Base-by-base conservation (phyloP, 768 basidiomycete species). In the Amanita exitialis region DNA sequence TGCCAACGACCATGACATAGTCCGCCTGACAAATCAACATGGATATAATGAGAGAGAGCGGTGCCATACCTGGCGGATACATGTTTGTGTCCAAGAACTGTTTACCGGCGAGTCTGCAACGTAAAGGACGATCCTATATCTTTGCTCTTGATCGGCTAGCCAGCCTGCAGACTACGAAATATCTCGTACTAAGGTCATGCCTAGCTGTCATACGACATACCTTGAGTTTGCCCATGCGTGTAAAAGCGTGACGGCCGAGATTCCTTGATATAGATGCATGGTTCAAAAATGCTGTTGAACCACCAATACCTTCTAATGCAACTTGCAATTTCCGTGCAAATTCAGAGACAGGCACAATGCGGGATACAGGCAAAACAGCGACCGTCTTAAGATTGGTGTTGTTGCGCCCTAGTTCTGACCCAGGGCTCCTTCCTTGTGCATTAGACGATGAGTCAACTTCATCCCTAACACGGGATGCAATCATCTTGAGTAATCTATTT, bases 61-160 rank as follows among this genome's bases (percentile, higher is more conserved):
- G 35, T 44, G 8, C 52, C 58, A 32, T 56, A 87, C 89, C 75
- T 97, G 95, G 21, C 92, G 80, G 55, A 99, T 94, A 64, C 94
- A 98, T 0, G 93, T 98, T 66, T 97, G 88, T 27, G 95, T 98
- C 96, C 96, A 99, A 16, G 91, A 87, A 53, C 90, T 94, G 51
- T 81, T 89, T 32, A 95, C 92, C 0, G 94, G 83, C 0, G 95
- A 92, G 66, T 99, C 94, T 6, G 90, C 95, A 28, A 99, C 91
- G 62, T 98, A 98, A 13, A 99, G 76, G 0, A 98, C 94, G 2
- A 83, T 96, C 25, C 91, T 78, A 61, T 86, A 96, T 60, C 89
- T 79, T 68, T 97, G 90, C 64, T 97, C 93, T 62, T 87, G 86
- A 65, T 98, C 94, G 13, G 95, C 91, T 6, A 99, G 72, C 96